Percentiles rank a stretch among this genome's conserved stretches.
Conservation (phyloP, 202 grass and related monocot species). For the Cymbopogon flexuosus region DNA sequence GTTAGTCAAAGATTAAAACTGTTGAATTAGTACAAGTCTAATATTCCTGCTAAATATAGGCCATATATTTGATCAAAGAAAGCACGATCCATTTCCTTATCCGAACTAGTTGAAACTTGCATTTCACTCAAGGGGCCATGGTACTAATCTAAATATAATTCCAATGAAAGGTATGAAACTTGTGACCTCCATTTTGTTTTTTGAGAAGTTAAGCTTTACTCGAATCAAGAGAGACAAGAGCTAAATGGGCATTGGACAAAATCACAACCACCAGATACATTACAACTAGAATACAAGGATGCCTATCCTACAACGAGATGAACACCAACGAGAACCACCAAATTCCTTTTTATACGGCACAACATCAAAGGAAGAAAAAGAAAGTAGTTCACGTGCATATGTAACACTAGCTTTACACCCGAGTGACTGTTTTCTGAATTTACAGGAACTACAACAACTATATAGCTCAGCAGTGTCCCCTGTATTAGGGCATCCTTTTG, state of each 20-base stretch:
- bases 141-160: neutral
- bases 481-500: neutral
- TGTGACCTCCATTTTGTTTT: no score
- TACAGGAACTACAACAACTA: constrained; percentile 42
- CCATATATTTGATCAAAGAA: no score
- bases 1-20: no score
- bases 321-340: constrained; percentile 4
- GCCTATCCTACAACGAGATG: constrained; percentile 20
- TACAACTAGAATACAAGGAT: constrained; percentile 33
- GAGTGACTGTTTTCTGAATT: constrained; percentile 18
- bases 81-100: no score
- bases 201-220: neutral
- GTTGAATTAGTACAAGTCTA: no score
- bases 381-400: constrained; percentile 19
- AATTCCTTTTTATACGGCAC: constrained; percentile 11
- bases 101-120: no score
- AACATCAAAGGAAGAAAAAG: constrained; percentile 6
- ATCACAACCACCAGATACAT: constrained; percentile 24
- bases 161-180: neutral
- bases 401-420: constrained; percentile 46
- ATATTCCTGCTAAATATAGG: no score
- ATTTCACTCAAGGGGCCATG: no score
- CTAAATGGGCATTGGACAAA: neutral
- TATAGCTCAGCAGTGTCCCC: neutral
- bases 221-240: neutral